These are phyloP conservation scores for Verticillium nonalfalfae DNA, from an alignment of 2,329 filamentous ascomycete genomes.

Conservation along the genomic window DNA sequence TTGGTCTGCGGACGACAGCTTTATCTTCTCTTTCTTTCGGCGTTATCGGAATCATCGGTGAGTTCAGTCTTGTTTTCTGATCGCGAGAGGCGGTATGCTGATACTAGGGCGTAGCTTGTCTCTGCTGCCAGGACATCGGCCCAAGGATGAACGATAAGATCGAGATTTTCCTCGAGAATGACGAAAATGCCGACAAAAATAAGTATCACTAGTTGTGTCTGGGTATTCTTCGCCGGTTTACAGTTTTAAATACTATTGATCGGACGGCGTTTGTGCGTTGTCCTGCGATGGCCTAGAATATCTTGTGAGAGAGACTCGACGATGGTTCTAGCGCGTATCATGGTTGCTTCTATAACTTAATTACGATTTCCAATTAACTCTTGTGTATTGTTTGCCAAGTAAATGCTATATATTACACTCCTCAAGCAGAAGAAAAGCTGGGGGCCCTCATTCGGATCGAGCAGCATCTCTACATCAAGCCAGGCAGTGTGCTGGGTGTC, in stretches of 20 bases:
- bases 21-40: constrained; percentile 21
- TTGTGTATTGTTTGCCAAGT: too few species aligned
- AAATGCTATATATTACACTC: too few species aligned
- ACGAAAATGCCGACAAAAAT: constrained; percentile 22
- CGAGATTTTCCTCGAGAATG: constrained; percentile 26
- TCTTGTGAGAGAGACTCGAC: too few species aligned
- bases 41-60: constrained; percentile 20
- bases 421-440: too few species aligned
- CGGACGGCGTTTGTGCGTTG: too few species aligned
- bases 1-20: constrained; percentile 19
- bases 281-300: too few species aligned
- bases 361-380: too few species aligned
- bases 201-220: constrained; percentile 13
- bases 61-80: neutral
- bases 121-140: constrained; percentile 24
- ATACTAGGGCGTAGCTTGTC: constrained; percentile 13
- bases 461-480: too few species aligned
- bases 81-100: neutral
- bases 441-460: too few species aligned
- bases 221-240: neutral
- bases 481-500: too few species aligned
- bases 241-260: neutral
- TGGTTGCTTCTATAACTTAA: too few species aligned
- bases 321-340: too few species aligned
- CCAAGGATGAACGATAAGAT: constrained; percentile 30